Conservation (phyloP, 768 basidiomycete species). For the Lactifluus subvellereus region DNA sequence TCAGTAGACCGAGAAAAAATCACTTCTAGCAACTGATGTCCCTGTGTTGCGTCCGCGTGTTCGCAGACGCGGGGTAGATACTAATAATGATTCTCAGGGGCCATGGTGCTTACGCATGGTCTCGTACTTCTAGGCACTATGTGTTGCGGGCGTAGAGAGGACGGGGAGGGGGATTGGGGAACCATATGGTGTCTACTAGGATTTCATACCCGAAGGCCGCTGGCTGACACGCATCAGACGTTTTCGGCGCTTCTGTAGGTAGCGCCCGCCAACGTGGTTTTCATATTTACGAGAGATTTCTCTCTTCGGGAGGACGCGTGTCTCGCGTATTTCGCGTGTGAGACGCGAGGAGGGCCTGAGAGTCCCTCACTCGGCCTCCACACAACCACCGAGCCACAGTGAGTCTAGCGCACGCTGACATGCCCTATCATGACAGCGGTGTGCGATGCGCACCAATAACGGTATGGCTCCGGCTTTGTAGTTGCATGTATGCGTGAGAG, state of each 20-base stretch:
- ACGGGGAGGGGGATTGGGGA: too few relatives aligned
- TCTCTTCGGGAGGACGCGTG: neutral
- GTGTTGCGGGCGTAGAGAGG: neutral
- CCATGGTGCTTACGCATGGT: neutral
- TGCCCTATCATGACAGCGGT: neutral
- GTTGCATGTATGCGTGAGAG: neutral
- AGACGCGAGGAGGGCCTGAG: neutral
- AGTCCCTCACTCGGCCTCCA: neutral
- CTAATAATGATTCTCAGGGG: neutral
- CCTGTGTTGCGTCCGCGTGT: neutral
- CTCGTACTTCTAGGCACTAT: neutral
- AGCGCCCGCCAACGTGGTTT: constrained; percentile 8
- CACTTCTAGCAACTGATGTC: neutral
- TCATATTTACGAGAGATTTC: constrained; percentile 17
- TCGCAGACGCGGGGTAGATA: neutral
- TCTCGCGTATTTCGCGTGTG: constrained; percentile 1
- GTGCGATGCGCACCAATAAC: neutral
- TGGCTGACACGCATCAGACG: neutral
- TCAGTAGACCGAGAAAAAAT: neutral
- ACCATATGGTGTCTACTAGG: neutral
- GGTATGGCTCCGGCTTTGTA: neutral
- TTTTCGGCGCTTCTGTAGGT: neutral
- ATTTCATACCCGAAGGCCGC: neutral
- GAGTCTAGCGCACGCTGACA: neutral
- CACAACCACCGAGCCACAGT: neutral